These are phyloP conservation scores for Gossypium aridum DNA, from an alignment of 441 rosid genomes.

Conservation along the genomic window DNA sequence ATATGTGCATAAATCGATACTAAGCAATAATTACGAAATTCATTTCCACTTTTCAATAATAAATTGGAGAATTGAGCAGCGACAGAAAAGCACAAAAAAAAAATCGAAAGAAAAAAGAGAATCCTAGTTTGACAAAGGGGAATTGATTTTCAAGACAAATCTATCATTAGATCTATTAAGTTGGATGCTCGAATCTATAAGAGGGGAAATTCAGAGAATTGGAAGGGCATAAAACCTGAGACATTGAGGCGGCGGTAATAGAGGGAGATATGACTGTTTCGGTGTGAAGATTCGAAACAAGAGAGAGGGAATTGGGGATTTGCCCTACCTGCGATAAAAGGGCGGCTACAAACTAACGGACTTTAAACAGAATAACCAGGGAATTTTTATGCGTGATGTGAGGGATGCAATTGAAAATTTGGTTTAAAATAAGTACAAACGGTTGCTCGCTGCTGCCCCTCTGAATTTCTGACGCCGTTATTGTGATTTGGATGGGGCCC, in stretches of 20 bases:
- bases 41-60: not conserved
- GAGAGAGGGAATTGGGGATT: not conserved
- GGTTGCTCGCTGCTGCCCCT: not conserved
- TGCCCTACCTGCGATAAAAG: not conserved
- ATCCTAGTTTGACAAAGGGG: not conserved
- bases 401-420: not conserved
- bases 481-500: not conserved
- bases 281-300: not conserved
- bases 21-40: not conserved
- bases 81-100: not conserved
- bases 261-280: not conserved
- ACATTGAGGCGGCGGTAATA: constrained; percentile 31
- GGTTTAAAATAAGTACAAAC: not conserved
- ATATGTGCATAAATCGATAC: not conserved
- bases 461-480: not conserved
- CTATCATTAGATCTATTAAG: not conserved
- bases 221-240: constrained; percentile 36
- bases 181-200: not conserved
- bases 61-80: not conserved
- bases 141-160: not conserved
- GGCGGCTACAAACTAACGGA: not conserved
- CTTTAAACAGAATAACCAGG: not conserved
- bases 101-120: not conserved
- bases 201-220: not conserved
- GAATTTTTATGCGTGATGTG: not conserved